Conservation (phyloP, 106 monocot species). For the Dioscorea dumetorum region DNA sequence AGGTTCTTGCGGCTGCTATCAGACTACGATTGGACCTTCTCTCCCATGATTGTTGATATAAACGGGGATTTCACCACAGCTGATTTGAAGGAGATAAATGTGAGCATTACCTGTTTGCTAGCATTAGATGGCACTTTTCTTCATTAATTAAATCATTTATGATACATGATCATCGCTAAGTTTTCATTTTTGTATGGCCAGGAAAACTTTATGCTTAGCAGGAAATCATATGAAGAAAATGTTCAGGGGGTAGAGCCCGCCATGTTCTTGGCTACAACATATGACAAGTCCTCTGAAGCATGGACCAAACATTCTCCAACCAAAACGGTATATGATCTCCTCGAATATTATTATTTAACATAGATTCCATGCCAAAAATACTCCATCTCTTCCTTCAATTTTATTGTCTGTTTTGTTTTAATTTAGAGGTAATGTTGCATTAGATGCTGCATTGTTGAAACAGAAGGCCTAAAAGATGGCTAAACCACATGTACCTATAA, state of each 20-base stretch:
- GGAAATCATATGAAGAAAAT: slow-evolving; percentile 66
- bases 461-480: no score
- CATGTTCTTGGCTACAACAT: slow-evolving; percentile 88
- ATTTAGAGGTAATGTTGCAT: no score
- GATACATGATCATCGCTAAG: not conserved
- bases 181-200: slow-evolving; percentile 9
- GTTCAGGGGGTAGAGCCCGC: slow-evolving; percentile 36
- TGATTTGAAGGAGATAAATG: slow-evolving; percentile 70
- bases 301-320: slow-evolving; percentile 84
- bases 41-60: slow-evolving; percentile 87
- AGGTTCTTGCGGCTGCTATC: slow-evolving; percentile 87
- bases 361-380: not conserved
- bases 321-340: slow-evolving; percentile 26
- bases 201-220: slow-evolving; percentile 61
- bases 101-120: slow-evolving; percentile 18
- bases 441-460: no score
- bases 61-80: slow-evolving; percentile 55
- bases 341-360: not conserved
- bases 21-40: slow-evolving; percentile 74
- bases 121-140: not conserved
- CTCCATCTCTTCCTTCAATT: no score
- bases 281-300: slow-evolving; percentile 84
- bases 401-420: no score
- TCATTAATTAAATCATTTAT: not conserved
- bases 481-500: no score